Evolutionary conservation across 371 early-diverging fungal species (phyloP), one percentile per base, ranked within the genome.

Genomic region (Apophysomyces ossiformis): DNA sequence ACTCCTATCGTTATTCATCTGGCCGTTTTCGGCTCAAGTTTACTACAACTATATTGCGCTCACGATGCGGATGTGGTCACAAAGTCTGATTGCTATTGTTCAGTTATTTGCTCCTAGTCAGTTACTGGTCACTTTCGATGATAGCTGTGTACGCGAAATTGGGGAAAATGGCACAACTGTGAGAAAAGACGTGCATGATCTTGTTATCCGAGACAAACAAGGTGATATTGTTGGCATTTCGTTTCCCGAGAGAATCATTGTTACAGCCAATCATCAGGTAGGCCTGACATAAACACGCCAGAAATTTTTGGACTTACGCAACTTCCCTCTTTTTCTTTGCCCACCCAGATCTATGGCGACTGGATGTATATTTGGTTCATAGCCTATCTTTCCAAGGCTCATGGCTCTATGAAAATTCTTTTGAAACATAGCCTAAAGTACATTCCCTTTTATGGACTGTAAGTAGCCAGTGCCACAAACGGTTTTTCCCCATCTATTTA

Each of bases 281-380:
- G 44, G 39, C 15, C 6, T 21, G 15, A 39, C 12, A 37, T 13
- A 60, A 60, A 26, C 32, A 60, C 41, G 43, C 43, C 32, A 41
- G 41, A 37, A 26, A 37, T 26, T 37, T 64, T 36, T 64, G 3
- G 32, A 26, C 32, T 26, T 1, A 26, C 32, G 32, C 32, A 2
- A 26, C 32, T 64, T 39, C 4, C 37, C 21, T 4, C 37, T 43
- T 43, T 39, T 38, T 4, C 6, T 64, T 21, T 38, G 21, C 43
- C 16, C 9, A 41, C n/a, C 8, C 58, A 86, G 88, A 92, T 92
- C 46, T 93, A 93, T 74, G 85, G 90, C 39, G 97, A 96, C 76
- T 96, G 95, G 95, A 90, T 94, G 72, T 95, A 93, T 74, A 78
- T 96, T 37, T 95, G 96, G 94, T 81, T 77, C 64, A 66, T 89